Base-by-base conservation (phyloP, 495 filamentous ascomycete species). In the Xylaria venustula region DNA sequence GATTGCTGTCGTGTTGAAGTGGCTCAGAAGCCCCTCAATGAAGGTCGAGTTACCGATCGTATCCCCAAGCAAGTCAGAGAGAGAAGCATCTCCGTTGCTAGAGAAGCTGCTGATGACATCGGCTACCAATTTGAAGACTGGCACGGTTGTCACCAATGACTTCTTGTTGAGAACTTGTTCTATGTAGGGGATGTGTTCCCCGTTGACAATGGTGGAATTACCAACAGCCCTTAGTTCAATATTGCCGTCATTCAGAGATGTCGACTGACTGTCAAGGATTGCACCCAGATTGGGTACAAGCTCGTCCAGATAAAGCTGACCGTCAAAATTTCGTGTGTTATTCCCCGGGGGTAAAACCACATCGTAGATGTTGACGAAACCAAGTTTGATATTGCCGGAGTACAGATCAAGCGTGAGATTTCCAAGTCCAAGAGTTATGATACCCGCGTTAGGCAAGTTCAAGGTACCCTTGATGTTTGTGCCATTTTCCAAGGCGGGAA, bases 381-480 rank as follows among this genome's bases (percentile, higher is more conserved):
- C 77, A 19, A 81, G 64, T 6, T 71, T 65, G 15, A 81, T 30
- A 32, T 76, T 68, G 8, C 69, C 71, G 6, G 72, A 73, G 58
- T 69, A 67, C 30, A 81, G 55, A 53, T 81, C 75, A 11, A 82
- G 64, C 0, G 78, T 76, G 17, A 80, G 67, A 61, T 80, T 77
- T n/a, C 79, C 80, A 60, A 83, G 63, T 0, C 73, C 76, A 25
- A 83, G 76, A 1, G 77, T 77, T 28, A 81, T 62, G 7, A 78
- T 69, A 20, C 75, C 79, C 40, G 73, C 72, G 58, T 83, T 81
- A 3, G 79, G 80, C 7, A 83, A 61, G 41, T 67, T 77, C 3
- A 77, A 54, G 53, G 71, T 25, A 9, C 73, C 73, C 49, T 63
- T 61, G 54, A 75, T 64, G 54, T 75, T 75, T 47, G 62, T 64